Evolutionary conservation across 345 rosid genomes (phyloP).

Genomic region (Cochlearia excelsa): DNA sequence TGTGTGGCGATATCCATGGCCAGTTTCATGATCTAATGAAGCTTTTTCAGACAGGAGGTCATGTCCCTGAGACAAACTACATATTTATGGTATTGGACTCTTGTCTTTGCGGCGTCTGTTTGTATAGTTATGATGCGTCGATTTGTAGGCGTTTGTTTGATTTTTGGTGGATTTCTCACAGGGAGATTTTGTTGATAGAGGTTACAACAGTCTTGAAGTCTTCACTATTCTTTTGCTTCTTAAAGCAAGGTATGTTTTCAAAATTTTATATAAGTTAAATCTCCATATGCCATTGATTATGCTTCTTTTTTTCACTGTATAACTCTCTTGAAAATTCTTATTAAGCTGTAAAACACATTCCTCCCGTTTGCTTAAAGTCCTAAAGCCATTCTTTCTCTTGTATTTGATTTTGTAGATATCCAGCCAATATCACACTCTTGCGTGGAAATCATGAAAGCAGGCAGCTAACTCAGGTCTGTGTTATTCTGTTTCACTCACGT

Average conservation of each 20-base stretch:
- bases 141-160: conserved; percentile 2
- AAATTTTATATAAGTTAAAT: background rate
- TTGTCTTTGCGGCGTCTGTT: background rate
- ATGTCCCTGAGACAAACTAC: conserved; percentile 97
- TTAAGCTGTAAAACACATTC: conserved; percentile 14
- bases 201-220: conserved; percentile 97
- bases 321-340: conserved; percentile 6
- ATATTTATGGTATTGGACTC: conserved; percentile 70
- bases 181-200: conserved; percentile 97
- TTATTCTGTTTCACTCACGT: conserved; percentile 10
- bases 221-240: conserved; percentile 93
- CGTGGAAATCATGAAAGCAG: conserved; percentile 99
- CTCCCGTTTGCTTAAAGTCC: conserved; percentile 1
- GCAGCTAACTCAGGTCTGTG: conserved; percentile 92
- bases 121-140: background rate
- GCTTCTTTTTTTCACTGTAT: conserved; percentile 6
- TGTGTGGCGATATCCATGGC: conserved; percentile 98
- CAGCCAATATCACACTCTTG: conserved; percentile 94
- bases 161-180: conserved; percentile 34
- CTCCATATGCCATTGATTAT: background rate
- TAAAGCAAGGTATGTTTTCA: conserved; percentile 69
- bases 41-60: conserved; percentile 98
- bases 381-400: background rate
- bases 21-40: conserved; percentile 99
- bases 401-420: conserved; percentile 56